A percentile compares a stretch with the other conserved stretches of the same genome.
Conservation (phyloP, 495 filamentous ascomycete genomes). For the Neurospora sp. region DNA sequence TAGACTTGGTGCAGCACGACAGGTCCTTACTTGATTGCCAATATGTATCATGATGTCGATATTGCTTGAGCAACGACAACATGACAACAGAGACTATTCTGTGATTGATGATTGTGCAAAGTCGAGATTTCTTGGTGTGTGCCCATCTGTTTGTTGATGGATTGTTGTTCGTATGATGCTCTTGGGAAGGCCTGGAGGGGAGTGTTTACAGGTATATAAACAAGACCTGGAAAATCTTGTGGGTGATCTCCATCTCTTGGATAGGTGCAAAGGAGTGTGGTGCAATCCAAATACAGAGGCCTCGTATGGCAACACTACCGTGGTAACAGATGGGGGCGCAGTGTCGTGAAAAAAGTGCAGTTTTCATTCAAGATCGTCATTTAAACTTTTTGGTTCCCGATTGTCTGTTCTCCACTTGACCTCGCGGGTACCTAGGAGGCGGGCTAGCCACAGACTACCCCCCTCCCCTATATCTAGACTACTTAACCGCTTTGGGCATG, state of each 20-base stretch:
- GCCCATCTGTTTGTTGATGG: not conserved
- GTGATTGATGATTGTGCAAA: not conserved
- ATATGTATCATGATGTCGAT: not conserved
- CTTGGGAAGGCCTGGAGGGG: not conserved
- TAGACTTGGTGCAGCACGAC: not conserved
- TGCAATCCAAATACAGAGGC: not conserved
- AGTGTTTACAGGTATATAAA: not conserved
- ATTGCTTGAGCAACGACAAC: not conserved
- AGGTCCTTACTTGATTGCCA: not conserved
- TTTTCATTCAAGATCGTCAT: not conserved
- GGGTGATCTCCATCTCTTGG: not conserved
- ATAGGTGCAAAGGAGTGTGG: not conserved
- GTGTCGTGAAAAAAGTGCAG: not conserved
- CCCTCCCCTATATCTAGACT: no score
- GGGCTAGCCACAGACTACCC: no score
- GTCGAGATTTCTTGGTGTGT: not conserved
- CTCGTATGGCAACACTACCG: not conserved
- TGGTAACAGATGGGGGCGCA: not conserved
- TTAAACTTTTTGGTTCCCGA: not conserved
- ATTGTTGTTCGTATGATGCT: not conserved
- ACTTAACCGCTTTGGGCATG: no score
- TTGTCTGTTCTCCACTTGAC: not conserved
- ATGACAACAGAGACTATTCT: not conserved
- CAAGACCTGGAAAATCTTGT: not conserved
- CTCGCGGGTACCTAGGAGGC: no score